Evolutionary conservation across 495 filamentous ascomycete genomes (phyloP).

Genomic region (Chaetomium fimeti): DNA sequence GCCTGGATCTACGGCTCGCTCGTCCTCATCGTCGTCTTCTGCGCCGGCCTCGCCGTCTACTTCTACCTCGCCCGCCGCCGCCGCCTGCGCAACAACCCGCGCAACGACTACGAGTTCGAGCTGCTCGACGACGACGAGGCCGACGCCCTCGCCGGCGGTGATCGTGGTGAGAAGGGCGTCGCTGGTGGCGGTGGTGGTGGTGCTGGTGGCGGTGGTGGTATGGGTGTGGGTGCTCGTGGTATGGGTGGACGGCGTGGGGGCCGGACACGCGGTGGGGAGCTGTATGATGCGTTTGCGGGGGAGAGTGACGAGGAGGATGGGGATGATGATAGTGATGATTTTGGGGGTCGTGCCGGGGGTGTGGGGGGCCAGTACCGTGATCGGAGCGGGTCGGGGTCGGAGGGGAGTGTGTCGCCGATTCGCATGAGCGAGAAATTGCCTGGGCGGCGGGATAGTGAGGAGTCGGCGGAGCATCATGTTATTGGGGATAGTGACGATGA

Average conservation of each 20-base stretch:
- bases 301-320: slow-evolving; percentile 48
- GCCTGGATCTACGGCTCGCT: slow-evolving; percentile 92
- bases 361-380: slow-evolving; percentile 24
- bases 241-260: slow-evolving; percentile 24
- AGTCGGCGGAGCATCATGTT: slow-evolving; percentile 34
- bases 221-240: not conserved
- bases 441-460: slow-evolving; percentile 35
- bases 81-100: slow-evolving; percentile 67
- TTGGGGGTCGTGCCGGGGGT: slow-evolving; percentile 6
- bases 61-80: slow-evolving; percentile 74
- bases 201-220: not conserved
- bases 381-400: slow-evolving; percentile 8
- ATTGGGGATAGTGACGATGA: slow-evolving; percentile 32
- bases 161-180: slow-evolving; percentile 26
- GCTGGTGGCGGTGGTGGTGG: slow-evolving; percentile 5
- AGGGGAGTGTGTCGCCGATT: slow-evolving; percentile 11
- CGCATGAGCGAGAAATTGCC: slow-evolving; percentile 27
- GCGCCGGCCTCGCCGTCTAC: slow-evolving; percentile 73
- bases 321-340: slow-evolving; percentile 15
- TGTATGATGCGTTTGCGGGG: slow-evolving; percentile 93
- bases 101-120: slow-evolving; percentile 93
- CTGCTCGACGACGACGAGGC: slow-evolving; percentile 82
- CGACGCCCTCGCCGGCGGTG: slow-evolving; percentile 45
- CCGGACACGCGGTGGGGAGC: slow-evolving; percentile 68
- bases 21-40: slow-evolving; percentile 81